Evolutionary conservation across 2,329 filamentous ascomycete genomes (phyloP), one percentile per base, ranked within the genome.

Genomic region (Aspergillus candidus): DNA sequence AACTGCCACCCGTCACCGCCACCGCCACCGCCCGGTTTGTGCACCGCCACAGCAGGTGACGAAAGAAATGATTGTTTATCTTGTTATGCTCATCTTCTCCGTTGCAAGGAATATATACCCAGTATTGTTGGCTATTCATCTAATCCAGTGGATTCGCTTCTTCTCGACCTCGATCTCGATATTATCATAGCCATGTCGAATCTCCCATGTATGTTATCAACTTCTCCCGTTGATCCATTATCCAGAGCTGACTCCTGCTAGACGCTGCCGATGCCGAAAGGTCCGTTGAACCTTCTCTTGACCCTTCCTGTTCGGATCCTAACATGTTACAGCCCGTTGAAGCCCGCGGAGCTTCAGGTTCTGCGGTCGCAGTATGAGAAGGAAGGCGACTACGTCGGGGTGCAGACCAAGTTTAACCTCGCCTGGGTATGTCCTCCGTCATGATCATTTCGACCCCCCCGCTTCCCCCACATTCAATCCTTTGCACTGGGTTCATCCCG

Each of bases 321-420:
- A 37, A 56, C 48, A 22, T 30, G n/a, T 30, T 2, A 42, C 57
- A 93, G 88, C 64, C 87, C 93, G 55, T 79, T 98, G 51, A 94
- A 93, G 71, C 82, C 88, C 44, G 86, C 88, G 40, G 93, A 98
- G 71, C 84, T 98, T 48, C 83, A 90, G 67, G 93, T 97, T 51
- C 78, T 98, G 42, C 87, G 91, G 53, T 77, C 87, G 48, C 93
- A 98, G 68, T 98, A 93, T 67, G 91, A 97, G 66, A 95, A 95
- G 66, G 93, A 98, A 72, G 93, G 91, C 56, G 88, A 94, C 60
- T 94, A 94, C 75, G 91, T 95, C 49, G 90, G 91, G 48, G 80
- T 98, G 33, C 93, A 98, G 70, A 98, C 93, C 50, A 97, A 97
- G 67, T 98, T 98, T 80, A 98, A 98, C 81, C 97, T 91, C 69